Evolutionary conservation across 164 flowering plant species (phyloP).

Genomic region (Dillenia turbinata): DNA sequence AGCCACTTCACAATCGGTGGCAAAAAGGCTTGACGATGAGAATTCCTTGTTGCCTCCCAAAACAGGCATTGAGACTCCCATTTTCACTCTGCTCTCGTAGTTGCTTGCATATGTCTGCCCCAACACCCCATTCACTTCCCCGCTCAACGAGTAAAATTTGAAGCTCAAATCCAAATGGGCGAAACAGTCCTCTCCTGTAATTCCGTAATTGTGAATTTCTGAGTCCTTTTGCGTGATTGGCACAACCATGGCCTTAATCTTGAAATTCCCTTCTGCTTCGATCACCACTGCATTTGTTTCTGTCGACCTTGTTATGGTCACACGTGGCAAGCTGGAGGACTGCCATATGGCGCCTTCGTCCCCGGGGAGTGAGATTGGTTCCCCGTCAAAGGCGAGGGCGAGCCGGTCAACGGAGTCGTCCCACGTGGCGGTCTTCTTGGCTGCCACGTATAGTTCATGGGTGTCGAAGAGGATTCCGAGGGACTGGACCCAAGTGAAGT

Average conservation of each 20-base stretch:
- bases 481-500: constrained; percentile 70
- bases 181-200: constrained; percentile 53
- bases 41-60: constrained; percentile 55
- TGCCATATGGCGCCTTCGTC: constrained; percentile 37
- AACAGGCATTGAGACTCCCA: constrained; percentile 48
- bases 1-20: constrained; percentile 46
- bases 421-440: constrained; percentile 51
- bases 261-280: constrained; percentile 39
- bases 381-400: constrained; percentile 32
- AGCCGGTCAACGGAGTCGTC: constrained; percentile 45
- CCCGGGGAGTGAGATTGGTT: constrained; percentile 28
- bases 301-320: constrained; percentile 23
- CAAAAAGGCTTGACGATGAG: constrained; percentile 29
- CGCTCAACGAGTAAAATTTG: constrained; percentile 48
- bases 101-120: constrained; percentile 44
- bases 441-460: constrained; percentile 44
- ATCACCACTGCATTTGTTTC: constrained; percentile 31
- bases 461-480: constrained; percentile 38
- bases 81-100: constrained; percentile 46
- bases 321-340: constrained; percentile 9
- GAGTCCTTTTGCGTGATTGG: constrained; percentile 59
- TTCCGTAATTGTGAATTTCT: constrained; percentile 45
- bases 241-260: constrained; percentile 51
- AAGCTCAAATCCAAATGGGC: constrained; percentile 69
- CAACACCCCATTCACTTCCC: constrained; percentile 44